A percentile compares a stretch with the other conserved stretches of the same genome.
phyloP scores from a whole-genome alignment of 768 basidiomycete genomes.

The Asterophora lycoperdoides region DNA sequence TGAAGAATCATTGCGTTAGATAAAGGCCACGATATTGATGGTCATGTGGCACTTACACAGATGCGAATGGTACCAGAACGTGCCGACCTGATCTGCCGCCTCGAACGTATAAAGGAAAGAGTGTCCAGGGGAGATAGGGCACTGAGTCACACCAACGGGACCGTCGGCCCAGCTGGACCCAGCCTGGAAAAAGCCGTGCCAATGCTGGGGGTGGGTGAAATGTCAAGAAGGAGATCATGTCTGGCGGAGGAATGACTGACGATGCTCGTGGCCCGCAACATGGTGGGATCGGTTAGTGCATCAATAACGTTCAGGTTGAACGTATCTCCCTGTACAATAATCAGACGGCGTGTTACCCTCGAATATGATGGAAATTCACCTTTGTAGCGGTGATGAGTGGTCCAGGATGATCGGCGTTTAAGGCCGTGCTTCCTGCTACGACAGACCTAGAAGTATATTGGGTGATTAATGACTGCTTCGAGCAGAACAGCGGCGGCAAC shows the following conservation, averaged over 20 bases:
- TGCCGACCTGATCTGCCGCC: constrained; percentile 12
- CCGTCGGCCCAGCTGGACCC: constrained; percentile 45
- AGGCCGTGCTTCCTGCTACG: constrained; percentile 18
- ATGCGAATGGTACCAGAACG: constrained; percentile 2
- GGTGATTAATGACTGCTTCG: neutral
- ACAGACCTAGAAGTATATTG: constrained; percentile 16
- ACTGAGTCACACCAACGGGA: constrained; percentile 38
- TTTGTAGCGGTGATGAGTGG: constrained; percentile 24
- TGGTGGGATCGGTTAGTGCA: constrained; percentile 34
- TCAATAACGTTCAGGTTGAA: constrained; percentile 45
- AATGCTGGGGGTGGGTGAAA: constrained; percentile 33
- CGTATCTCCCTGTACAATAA: constrained; percentile 25
- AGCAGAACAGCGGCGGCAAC: neutral
- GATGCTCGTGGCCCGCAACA: constrained; percentile 28
- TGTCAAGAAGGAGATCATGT: neutral
- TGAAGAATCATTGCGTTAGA: neutral
- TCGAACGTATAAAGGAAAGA: constrained; percentile 42
- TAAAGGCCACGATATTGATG: neutral
- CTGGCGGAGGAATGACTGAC: constrained; percentile 17
- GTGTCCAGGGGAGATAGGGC: constrained; percentile 39
- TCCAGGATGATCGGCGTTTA: constrained; percentile 20
- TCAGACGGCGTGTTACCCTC: neutral
- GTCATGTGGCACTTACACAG: neutral
- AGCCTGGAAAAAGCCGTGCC: constrained; percentile 49
- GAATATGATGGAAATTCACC: constrained; percentile 1